Evolutionary conservation across 1,284 basidiomycete species (phyloP), one percentile per base, ranked within the genome.

Genomic region (Sporisorium reilianum): DNA sequence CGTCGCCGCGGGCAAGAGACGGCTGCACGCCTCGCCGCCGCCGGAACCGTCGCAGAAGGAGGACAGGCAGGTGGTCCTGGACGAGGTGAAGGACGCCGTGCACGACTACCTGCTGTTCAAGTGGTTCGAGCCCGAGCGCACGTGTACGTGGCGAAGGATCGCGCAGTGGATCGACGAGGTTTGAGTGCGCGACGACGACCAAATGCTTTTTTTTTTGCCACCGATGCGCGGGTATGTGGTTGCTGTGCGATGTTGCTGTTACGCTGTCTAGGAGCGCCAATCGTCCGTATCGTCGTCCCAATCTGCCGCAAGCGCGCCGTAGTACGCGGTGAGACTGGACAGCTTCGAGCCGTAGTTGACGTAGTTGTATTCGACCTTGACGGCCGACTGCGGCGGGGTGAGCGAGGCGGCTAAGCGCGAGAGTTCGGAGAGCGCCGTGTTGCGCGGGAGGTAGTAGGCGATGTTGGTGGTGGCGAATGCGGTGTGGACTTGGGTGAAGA

Each of bases 361-460:
- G 92, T 92, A 94, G 81, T 92, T 91, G 82, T 95, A 93, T 81
- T 95, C 93, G 11, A 95, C 88, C 80, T 94, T 93, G 2, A 94
- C 87, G 28, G 12, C 12, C 49, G 86, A 1, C 42, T 20, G 5
- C 23, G 49, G 26, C 20, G 30, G 18, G 0, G 36, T 26, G 28
- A 48, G 32, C 8, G 32, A 20, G 26, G 46, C 25, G 36, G 85
- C 84, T 23, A 97, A 85, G 0, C 82, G 84, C 0, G 90, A 89
- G 34, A 98, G 87, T 80, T 98, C 93, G 2, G 89, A 85, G 5
- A 98, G 83, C 57, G 88, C 87, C 0, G 90, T 88, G 84, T 97
- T 98, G 22, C 93, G 88, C 0, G 97, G 97, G 3, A 99, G 88
- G 81, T 90, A 99, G 82, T 92, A 94, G 2, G 94, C 95, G 58